These are phyloP conservation scores for Thelephora aurantiotincta DNA, from an alignment of 768 basidiomycete genomes.

Conservation along the genomic window DNA sequence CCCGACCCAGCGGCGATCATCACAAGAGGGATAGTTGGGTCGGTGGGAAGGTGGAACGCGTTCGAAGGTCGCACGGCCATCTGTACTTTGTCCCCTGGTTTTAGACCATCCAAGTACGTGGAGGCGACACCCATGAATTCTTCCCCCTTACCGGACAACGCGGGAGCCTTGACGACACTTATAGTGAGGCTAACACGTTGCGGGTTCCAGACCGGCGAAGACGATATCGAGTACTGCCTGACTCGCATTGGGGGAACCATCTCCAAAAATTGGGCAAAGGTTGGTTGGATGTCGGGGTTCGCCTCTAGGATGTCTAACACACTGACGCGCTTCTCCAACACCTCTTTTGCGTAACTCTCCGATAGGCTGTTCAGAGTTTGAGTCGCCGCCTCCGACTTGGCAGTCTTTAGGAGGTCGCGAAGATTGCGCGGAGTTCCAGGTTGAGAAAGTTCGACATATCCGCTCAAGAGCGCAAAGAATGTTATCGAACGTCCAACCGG, in stretches of 20 bases:
- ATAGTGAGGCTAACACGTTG: conserved; percentile 28
- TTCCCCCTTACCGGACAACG: conserved; percentile 19
- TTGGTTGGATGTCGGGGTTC: conserved; percentile 21
- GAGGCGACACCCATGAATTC: conserved; percentile 32
- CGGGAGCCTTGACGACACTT: conserved; percentile 26
- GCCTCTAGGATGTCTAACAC: conserved; percentile 28
- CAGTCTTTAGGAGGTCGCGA: conserved; percentile 15
- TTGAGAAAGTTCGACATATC: conserved; percentile 34
- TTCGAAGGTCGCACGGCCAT: conserved; percentile 26
- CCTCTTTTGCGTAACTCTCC: conserved; percentile 18
- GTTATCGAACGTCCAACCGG: conserved; percentile 24
- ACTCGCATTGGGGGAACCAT: conserved; percentile 33
- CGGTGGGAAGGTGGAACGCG: conserved; percentile 29
- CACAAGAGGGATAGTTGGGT: conserved; percentile 24
- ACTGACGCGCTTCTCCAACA: conserved; percentile 23
- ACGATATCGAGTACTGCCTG: conserved; percentile 37
- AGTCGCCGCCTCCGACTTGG: conserved; percentile 14
- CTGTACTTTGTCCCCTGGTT: conserved; percentile 27
- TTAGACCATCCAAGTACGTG: conserved; percentile 26
- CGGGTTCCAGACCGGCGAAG: conserved; percentile 31
- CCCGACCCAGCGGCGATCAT: conserved; percentile 35
- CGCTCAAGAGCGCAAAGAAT: conserved; percentile 23
- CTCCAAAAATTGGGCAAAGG: conserved; percentile 23
- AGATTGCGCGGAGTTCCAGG: conserved; percentile 30
- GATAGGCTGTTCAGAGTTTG: conserved; percentile 18